phyloP scores from a whole-genome alignment of 495 filamentous ascomycete genomes.

The Penicillium manginii region DNA sequence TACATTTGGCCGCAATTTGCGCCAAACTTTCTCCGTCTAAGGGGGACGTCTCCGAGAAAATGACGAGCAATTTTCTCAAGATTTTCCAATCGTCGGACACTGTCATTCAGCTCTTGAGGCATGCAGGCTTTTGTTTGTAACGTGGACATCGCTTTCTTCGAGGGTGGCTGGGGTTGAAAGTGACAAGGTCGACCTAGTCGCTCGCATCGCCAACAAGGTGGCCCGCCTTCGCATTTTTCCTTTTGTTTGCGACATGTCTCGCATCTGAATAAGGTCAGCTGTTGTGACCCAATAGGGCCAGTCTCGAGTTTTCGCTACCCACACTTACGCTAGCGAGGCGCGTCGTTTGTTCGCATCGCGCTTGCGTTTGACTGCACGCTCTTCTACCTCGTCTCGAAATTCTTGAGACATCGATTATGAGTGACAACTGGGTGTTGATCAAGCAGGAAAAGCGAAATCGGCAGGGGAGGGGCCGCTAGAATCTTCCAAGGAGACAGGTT shows the following conservation, averaged over 20 bases:
- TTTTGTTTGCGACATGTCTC: slow-evolving; percentile 49
- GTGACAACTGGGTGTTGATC: no score
- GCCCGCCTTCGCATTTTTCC: slow-evolving; percentile 52
- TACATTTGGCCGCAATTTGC: slow-evolving; percentile 17
- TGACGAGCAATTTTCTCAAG: slow-evolving; percentile 22
- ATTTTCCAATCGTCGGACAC: slow-evolving; percentile 8
- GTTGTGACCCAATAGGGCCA: background rate
- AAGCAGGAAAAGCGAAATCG: no score
- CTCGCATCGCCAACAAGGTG: slow-evolving; percentile 48
- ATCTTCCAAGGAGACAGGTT: no score
- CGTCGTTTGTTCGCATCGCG: slow-evolving; percentile 8
- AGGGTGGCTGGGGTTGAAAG: slow-evolving; percentile 37
- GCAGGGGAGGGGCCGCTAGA: no score
- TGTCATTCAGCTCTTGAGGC: background rate
- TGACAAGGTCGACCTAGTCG: slow-evolving; percentile 47
- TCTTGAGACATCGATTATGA: slow-evolving; percentile 7
- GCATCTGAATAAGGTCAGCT: slow-evolving; percentile 29
- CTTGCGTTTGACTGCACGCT: slow-evolving; percentile 16
- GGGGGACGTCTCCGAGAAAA: slow-evolving; percentile 23
- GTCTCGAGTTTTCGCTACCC: background rate
- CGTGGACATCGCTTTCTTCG: slow-evolving; percentile 29
- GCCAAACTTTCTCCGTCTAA: slow-evolving; percentile 22
- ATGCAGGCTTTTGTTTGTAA: slow-evolving; percentile 25
- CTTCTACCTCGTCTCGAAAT: slow-evolving; percentile 2
- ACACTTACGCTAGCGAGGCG: slow-evolving; percentile 16